Percentiles rank a stretch among this genome's conserved stretches.
These are phyloP conservation scores for Leucocoprinus sp. DNA, from an alignment of 768 basidiomycete species.

Conservation along the genomic window DNA sequence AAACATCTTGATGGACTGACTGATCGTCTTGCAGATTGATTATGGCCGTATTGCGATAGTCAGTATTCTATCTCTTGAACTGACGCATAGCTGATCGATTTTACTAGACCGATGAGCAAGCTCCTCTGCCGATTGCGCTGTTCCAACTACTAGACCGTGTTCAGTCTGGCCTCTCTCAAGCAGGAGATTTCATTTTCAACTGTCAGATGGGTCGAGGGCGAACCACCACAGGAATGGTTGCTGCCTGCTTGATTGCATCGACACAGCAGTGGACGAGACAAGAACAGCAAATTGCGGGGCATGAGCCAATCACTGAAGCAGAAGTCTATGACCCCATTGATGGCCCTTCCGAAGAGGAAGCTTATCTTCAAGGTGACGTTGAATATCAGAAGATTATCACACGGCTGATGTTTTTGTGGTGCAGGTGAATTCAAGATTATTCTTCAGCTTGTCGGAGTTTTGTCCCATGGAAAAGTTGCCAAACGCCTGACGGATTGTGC, in stretches of 20 bases:
- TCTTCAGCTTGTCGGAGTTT: constrained; percentile 84
- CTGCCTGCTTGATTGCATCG: constrained; percentile 78
- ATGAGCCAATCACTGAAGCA: constrained; percentile 27
- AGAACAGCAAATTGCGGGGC: constrained; percentile 31
- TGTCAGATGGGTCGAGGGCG: constrained; percentile 93
- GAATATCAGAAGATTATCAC: neutral
- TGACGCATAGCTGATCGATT: constrained; percentile 2
- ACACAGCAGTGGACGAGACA: constrained; percentile 43
- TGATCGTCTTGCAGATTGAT: constrained; percentile 55
- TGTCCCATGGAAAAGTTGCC: constrained; percentile 87
- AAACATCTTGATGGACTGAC: neutral
- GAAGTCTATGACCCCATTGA: constrained; percentile 64
- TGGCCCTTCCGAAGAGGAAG: constrained; percentile 81
- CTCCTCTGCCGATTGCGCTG: constrained; percentile 84
- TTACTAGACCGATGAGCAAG: constrained; percentile 88
- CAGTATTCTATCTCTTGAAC: constrained; percentile 20
- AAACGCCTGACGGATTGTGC: constrained; percentile 85
- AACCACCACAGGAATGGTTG: constrained; percentile 96
- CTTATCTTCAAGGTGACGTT: constrained; percentile 70
- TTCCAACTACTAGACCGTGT: constrained; percentile 73
- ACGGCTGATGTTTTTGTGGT: neutral
- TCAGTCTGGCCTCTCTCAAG: constrained; percentile 42
- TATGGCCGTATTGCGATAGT: constrained; percentile 90
- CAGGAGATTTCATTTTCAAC: constrained; percentile 85
- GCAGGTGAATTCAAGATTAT: constrained; percentile 98